These are phyloP conservation scores for Coemansia aciculifera DNA, from an alignment of 192 early-diverging fungal species.

Conservation along the genomic window DNA sequence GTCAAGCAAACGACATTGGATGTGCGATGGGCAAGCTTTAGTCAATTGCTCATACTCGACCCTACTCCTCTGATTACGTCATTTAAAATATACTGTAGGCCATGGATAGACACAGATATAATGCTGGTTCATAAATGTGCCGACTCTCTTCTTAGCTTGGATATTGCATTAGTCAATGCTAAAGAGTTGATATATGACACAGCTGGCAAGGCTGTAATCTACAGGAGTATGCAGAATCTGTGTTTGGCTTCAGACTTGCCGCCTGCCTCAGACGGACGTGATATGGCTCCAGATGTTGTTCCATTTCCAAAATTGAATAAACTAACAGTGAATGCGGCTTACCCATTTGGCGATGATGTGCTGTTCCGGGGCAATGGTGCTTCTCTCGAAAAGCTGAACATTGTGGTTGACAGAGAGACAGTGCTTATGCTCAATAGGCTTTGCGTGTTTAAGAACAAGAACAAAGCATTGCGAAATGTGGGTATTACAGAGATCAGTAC, in stretches of 20 bases:
- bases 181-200: background rate
- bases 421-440: background rate
- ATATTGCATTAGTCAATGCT: background rate
- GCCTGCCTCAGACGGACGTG: no score
- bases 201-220: background rate
- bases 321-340: background rate
- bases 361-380: conserved; percentile 9
- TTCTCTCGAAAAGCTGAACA: background rate
- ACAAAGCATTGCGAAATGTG: background rate
- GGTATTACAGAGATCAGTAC: background rate
- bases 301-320: conserved; percentile 1
- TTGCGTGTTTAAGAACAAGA: background rate
- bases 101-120: background rate
- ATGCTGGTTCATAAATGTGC: background rate
- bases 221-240: background rate
- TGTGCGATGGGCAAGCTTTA: background rate
- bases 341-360: conserved; percentile 9
- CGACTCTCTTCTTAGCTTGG: background rate
- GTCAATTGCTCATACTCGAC: background rate
- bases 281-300: background rate
- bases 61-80: background rate
- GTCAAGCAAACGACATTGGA: background rate
- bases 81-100: background rate
- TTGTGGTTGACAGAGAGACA: background rate
- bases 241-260: background rate